A percentile compares a stretch with the other conserved stretches of the same genome.
These are phyloP conservation scores for Sclerotinia spermophila DNA, from an alignment of 2,329 filamentous ascomycete species.

Conservation along the genomic window DNA sequence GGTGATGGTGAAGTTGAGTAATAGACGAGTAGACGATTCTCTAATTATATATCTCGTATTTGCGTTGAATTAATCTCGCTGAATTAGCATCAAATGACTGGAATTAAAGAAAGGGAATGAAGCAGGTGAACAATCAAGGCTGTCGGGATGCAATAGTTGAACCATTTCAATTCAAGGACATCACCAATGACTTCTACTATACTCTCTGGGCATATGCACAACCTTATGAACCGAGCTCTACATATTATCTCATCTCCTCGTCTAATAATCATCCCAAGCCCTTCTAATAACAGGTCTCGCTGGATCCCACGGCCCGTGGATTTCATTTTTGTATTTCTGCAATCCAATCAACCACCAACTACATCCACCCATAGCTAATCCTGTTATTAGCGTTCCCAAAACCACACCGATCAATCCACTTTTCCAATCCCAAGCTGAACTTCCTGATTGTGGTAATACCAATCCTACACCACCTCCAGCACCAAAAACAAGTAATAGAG, in stretches of 20 bases:
- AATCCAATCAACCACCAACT: constrained; percentile 97
- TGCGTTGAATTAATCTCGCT: neutral
- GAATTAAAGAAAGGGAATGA: neutral
- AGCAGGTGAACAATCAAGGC: neutral
- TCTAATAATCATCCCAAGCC: constrained; percentile 18
- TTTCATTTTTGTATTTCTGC: constrained; percentile 99
- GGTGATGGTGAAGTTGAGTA: fast-evolving
- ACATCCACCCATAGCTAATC: constrained; percentile 82
- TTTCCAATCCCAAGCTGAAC: constrained; percentile 43
- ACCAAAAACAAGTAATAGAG: constrained; percentile 69
- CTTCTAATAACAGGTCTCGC: constrained; percentile 77
- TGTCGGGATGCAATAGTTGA: neutral
- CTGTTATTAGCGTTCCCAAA: constrained; percentile 69
- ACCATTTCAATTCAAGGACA: neutral
- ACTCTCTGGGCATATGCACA: neutral
- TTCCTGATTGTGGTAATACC: constrained; percentile 48
- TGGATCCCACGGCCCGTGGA: constrained; percentile 96
- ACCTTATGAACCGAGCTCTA: neutral
- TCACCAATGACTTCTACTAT: neutral
- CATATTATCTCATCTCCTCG: too few relatives aligned
- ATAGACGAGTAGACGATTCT: neutral
- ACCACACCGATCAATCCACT: constrained; percentile 60
- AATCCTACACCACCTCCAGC: constrained; percentile 75
- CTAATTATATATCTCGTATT: too few relatives aligned
- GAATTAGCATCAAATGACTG: neutral